These are phyloP conservation scores for Solanum ahanhuiri DNA, from an alignment of 257 asterid species.

Conservation along the genomic window DNA sequence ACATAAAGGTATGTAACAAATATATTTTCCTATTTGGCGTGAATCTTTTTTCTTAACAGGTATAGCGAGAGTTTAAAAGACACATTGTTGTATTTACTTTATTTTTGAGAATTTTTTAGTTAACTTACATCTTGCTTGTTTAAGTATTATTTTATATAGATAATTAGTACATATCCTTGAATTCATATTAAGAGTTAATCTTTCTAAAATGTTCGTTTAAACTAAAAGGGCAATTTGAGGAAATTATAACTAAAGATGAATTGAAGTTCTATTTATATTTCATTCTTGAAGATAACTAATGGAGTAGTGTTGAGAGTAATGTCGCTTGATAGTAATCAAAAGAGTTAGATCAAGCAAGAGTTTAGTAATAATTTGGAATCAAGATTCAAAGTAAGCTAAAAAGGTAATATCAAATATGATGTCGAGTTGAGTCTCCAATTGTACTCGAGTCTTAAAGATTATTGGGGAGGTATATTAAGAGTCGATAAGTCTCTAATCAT, in stretches of 20 bases:
- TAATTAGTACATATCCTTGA: not conserved
- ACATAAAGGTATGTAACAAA: too few relatives aligned
- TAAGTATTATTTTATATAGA: too few relatives aligned
- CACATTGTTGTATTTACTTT: not conserved
- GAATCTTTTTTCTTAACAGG: too few relatives aligned
- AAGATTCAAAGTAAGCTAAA: too few relatives aligned
- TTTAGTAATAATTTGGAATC: too few relatives aligned
- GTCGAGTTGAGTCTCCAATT: too few relatives aligned
- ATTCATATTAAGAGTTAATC: not conserved
- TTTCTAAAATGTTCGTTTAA: not conserved
- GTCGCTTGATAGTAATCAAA: not conserved
- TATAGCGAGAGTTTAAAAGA: not conserved
- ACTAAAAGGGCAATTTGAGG: not conserved
- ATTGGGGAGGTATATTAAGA: too few relatives aligned
- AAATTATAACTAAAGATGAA: not conserved
- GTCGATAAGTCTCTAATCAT: too few relatives aligned
- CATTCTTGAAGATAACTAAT: not conserved
- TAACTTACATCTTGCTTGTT: not conserved
- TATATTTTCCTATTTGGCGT: too few relatives aligned
- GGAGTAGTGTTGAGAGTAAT: not conserved
- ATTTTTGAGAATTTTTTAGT: not conserved
- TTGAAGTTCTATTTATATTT: not conserved
- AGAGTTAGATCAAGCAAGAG: not conserved
- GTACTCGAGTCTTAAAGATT: too few relatives aligned
- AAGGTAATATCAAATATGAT: too few relatives aligned